Evolutionary conservation across 2,329 filamentous ascomycete genomes (phyloP).

Genomic region (Colletotrichum noveboracense): DNA sequence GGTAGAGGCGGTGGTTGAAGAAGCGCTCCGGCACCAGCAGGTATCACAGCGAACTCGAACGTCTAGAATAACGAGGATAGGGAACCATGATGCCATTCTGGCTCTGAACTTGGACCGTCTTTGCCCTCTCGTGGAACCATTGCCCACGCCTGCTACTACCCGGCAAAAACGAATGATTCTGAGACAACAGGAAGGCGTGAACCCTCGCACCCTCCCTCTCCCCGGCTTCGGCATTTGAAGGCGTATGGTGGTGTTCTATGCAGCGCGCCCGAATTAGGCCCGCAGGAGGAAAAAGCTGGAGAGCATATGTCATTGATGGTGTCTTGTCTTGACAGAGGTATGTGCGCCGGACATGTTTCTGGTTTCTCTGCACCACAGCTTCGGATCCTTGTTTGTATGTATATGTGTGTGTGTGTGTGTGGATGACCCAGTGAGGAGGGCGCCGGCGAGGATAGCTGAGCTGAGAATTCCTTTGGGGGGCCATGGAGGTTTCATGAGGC

Average conservation of each 20-base stretch:
- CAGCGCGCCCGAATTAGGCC: background rate
- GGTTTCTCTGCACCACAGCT: background rate
- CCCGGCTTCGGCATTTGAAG: background rate
- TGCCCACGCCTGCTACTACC: background rate
- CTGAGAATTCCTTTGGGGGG: background rate
- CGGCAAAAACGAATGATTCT: background rate
- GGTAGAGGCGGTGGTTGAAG: background rate
- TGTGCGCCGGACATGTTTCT: slow-evolving; percentile 1
- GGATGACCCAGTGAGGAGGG: background rate
- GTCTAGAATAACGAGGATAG: background rate
- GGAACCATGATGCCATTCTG: background rate
- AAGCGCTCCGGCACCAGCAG: background rate
- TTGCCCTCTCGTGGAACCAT: background rate
- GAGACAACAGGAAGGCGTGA: background rate
- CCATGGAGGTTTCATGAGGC: background rate
- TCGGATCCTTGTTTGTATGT: background rate
- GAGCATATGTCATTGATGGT: background rate
- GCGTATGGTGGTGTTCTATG: background rate
- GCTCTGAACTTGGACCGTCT: background rate
- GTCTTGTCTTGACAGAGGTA: background rate
- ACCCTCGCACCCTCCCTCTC: background rate
- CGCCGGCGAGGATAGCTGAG: background rate
- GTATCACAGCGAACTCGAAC: background rate
- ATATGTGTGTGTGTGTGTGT: background rate
- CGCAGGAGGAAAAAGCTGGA: background rate